A percentile compares a stretch with the other conserved stretches of the same genome.
phyloP scores from a whole-genome alignment of 1,284 basidiomycete species.

The Cutaneotrichosporon dermatis region DNA sequence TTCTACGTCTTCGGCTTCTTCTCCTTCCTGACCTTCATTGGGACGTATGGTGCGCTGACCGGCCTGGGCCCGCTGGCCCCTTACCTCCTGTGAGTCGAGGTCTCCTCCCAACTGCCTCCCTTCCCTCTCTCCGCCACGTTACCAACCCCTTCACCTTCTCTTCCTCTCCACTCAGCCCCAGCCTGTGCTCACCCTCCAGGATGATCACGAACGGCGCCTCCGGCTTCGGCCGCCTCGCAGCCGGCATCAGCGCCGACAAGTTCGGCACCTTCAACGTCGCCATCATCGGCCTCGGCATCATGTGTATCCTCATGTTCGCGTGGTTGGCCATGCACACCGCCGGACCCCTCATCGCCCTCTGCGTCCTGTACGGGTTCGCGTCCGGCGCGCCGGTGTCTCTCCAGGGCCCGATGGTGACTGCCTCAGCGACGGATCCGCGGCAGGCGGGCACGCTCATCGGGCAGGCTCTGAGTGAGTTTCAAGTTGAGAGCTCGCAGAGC shows the following conservation, averaged over 20 bases:
- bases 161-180: too few species aligned
- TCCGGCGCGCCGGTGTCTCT: slow-evolving; percentile 35
- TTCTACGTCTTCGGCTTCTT: slow-evolving; percentile 35
- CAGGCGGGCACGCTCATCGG: slow-evolving; percentile 40
- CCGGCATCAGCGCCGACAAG: slow-evolving; percentile 28
- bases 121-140: too few species aligned
- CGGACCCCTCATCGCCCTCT: slow-evolving; percentile 25
- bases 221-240: slow-evolving; percentile 29
- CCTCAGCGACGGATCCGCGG: slow-evolving; percentile 30
- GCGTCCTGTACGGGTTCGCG: slow-evolving; percentile 33
- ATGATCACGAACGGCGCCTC: slow-evolving; percentile 37
- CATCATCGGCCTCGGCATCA: slow-evolving; percentile 21
- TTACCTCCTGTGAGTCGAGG: slow-evolving; percentile 26
- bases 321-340: slow-evolving; percentile 31
- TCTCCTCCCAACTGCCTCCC: too few species aligned
- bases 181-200: too few species aligned
- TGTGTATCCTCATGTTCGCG: slow-evolving; percentile 31
- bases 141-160: too few species aligned
- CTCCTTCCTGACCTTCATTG: slow-evolving; percentile 35
- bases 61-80: slow-evolving; percentile 32
- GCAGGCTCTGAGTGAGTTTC: slow-evolving; percentile 37
- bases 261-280: slow-evolving; percentile 36
- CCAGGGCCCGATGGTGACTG: slow-evolving; percentile 34
- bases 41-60: slow-evolving; percentile 30
- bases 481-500: too few species aligned